Evolutionary conservation across 768 basidiomycete species (phyloP).

Genomic region (Phallus indusiatus): DNA sequence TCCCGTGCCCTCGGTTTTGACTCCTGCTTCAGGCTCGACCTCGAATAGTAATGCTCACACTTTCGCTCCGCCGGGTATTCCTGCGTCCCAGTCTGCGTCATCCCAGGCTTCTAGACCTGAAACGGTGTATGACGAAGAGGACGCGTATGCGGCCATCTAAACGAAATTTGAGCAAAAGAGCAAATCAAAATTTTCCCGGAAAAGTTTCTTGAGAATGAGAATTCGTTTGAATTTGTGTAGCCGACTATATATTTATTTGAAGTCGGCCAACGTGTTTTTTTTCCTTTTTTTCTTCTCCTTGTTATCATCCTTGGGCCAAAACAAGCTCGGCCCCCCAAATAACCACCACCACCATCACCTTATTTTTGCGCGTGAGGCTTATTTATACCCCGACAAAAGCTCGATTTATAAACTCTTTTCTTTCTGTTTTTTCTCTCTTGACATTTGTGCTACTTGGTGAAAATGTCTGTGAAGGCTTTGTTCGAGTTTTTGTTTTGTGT

Average conservation of each 20-base stretch:
- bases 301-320: not conserved
- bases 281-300: not conserved
- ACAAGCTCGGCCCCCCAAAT: not conserved
- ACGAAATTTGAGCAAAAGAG: not conserved
- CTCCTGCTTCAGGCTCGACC: too few relatives aligned
- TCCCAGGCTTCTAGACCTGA: slow-evolving; percentile 21
- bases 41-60: too few relatives aligned
- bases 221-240: not conserved
- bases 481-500: not conserved
- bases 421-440: not conserved
- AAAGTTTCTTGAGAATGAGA: not conserved
- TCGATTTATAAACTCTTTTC: not conserved
- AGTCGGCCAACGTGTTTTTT: not conserved
- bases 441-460: not conserved
- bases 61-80: slow-evolving; percentile 6
- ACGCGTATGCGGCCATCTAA: slow-evolving; percentile 65
- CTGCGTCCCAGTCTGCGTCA: slow-evolving; percentile 9
- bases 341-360: not conserved
- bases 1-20: not conserved
- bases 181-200: too few relatives aligned
- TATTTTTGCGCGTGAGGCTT: not conserved
- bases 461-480: not conserved
- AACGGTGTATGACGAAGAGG: slow-evolving; percentile 53
- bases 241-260: not conserved
- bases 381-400: not conserved